Base-by-base conservation (phyloP, 163 green algal genomes). In the Chlorella variabilis region DNA sequence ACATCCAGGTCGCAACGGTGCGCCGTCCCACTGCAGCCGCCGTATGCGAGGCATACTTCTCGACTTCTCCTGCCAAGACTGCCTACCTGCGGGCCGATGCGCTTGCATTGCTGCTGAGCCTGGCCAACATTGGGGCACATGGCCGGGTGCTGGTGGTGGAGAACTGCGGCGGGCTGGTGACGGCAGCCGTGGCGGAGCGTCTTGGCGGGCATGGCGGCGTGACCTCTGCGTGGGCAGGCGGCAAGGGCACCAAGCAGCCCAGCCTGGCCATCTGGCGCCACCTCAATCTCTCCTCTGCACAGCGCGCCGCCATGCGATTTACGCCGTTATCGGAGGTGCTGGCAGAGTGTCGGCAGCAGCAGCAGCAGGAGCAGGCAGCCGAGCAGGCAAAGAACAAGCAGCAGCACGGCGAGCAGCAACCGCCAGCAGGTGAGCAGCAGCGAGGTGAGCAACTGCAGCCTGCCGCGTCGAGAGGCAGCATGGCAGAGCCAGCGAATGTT, bases 61-160 rank as follows among this genome's bases (percentile, higher is more conserved):
- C 18, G 17, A 85, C 65, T 31, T 33, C 71, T 2, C 71, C 88
- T 8, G 23, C 41, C 49, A 86, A 78, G 29, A 90, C 88, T 27
- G 86, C 81, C 36, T 86, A 91, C 84, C 78, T 98, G 77, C 87
- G 94, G 2, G 81, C 78, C 13, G 94, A 98, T 88, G 89, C 83
- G 2, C 83, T 98, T 29, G 86, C 91, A 29, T 68, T 96, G 61
- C 86, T 96, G 83, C 86, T 97, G n/a, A 88, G 59, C 6, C 74
- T 97, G 67, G 94, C 88, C 36, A 96, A 98, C 83, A 84, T 98
- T 62, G 89, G 80, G 3, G 86, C 93, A 1, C 83, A 89, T 34
- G 77, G 67, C 0, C 86, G 92, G 73, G 89, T 94, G 51, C 84
- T 98, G 45, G 86, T 98, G 27, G 33, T 96, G 7, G 94, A 98